phyloP scores from a whole-genome alignment of 345 rosid species.

The Hibiscus trionum region DNA sequence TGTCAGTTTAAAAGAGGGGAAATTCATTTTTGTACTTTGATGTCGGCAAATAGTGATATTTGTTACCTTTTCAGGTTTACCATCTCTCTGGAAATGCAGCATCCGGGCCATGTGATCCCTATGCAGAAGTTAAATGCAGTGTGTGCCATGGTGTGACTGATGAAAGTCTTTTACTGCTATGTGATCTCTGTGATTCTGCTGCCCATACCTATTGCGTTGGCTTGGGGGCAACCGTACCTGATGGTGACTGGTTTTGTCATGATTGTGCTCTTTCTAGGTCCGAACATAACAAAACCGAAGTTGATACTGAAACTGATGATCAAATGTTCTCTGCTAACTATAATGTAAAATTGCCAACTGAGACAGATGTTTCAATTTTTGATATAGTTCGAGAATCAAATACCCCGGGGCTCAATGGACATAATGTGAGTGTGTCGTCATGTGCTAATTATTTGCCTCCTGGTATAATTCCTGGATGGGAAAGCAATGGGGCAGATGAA shows the following conservation, averaged over 20 bases:
- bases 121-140: slow-evolving; percentile 29
- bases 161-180: slow-evolving; percentile 41
- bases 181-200: slow-evolving; percentile 55
- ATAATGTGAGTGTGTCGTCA: neutral
- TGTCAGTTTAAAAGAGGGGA: neutral
- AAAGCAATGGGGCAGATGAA: slow-evolving; percentile 7
- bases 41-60: neutral
- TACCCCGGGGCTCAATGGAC: neutral
- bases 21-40: too few species aligned
- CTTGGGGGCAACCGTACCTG: slow-evolving; percentile 44
- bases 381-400: slow-evolving; percentile 27
- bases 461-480: neutral
- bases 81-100: slow-evolving; percentile 27
- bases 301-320: slow-evolving; percentile 12
- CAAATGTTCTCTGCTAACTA: slow-evolving; percentile 4
- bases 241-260: slow-evolving; percentile 64
- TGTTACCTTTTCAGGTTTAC: slow-evolving; percentile 31
- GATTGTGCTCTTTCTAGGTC: slow-evolving; percentile 43
- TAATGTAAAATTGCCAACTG: neutral
- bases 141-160: slow-evolving; percentile 28
- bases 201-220: slow-evolving; percentile 56
- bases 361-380: slow-evolving; percentile 21
- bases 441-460: neutral
- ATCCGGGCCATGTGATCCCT: slow-evolving; percentile 30
- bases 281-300: slow-evolving; percentile 28